Percentiles rank a stretch among this genome's conserved stretches.
These are phyloP conservation scores for Anacardium occidentale DNA, from an alignment of 345 rosid species.

Conservation along the genomic window DNA sequence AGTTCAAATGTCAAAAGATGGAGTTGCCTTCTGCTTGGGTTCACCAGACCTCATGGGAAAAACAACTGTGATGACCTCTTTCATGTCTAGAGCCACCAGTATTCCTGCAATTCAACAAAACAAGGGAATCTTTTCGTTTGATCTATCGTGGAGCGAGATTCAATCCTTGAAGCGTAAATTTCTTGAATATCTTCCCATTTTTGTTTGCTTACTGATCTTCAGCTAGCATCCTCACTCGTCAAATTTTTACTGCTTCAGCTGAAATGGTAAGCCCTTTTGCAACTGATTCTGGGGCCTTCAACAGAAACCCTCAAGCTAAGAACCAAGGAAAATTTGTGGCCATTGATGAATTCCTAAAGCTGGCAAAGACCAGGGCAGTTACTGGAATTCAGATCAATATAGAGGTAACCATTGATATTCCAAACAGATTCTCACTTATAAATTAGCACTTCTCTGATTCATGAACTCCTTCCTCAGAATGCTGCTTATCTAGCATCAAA, in stretches of 20 bases:
- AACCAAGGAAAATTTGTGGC: slow-evolving; percentile 65
- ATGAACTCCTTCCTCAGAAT: slow-evolving; percentile 41
- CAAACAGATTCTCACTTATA: not conserved
- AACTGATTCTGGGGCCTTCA: slow-evolving; percentile 15
- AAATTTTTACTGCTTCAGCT: slow-evolving; percentile 49
- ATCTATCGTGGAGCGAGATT: slow-evolving; percentile 83
- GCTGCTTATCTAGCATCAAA: slow-evolving; percentile 85
- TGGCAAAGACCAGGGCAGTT: slow-evolving; percentile 69
- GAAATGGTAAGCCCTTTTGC: slow-evolving; percentile 60
- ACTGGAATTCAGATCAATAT: slow-evolving; percentile 71
- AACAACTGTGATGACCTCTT: slow-evolving; percentile 57
- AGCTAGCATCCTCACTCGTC: not conserved
- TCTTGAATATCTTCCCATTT: not conserved
- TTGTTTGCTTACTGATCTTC: not conserved
- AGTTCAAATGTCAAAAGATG: slow-evolving; percentile 86
- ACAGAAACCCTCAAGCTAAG: slow-evolving; percentile 64
- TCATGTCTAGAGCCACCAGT: slow-evolving; percentile 48
- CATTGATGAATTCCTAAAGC: slow-evolving; percentile 59
- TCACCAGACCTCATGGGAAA: slow-evolving; percentile 54
- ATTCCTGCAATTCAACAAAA: slow-evolving; percentile 63
- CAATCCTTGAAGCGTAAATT: slow-evolving; percentile 69
- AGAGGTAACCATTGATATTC: slow-evolving; percentile 39
- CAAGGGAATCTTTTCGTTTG: slow-evolving; percentile 79
- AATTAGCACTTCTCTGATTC: not conserved
- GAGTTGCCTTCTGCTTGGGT: slow-evolving; percentile 70